Conservation (phyloP, 768 basidiomycete species). For the Rhizopogon sp. region DNA sequence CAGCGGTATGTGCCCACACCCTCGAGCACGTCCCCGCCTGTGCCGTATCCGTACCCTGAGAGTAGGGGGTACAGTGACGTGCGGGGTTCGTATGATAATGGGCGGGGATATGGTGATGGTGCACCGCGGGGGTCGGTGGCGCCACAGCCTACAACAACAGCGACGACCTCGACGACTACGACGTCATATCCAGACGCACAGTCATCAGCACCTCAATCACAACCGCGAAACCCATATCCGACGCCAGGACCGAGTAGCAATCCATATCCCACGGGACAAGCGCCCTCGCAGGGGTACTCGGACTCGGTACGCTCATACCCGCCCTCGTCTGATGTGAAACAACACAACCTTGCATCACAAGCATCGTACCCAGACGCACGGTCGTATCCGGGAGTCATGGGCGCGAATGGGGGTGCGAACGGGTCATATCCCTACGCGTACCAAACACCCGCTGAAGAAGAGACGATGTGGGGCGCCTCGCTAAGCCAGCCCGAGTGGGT, state of each 20-base stretch:
- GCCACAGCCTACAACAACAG: slow-evolving; percentile 5
- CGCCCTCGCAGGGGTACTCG: slow-evolving; percentile 3
- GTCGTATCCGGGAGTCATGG: neutral
- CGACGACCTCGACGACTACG: neutral
- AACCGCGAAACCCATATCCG: slow-evolving; percentile 24
- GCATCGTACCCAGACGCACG: neutral
- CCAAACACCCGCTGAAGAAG: slow-evolving; percentile 47
- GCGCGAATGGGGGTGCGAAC: neutral
- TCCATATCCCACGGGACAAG: slow-evolving; percentile 16
- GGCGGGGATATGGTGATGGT: neutral
- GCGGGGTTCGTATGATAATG: neutral
- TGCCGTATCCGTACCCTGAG: neutral
- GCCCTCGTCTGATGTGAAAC: neutral
- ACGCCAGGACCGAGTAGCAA: slow-evolving; percentile 9
- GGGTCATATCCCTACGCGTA: slow-evolving; percentile 29
- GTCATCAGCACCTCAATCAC: slow-evolving; percentile 1
- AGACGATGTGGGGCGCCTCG: slow-evolving; percentile 69
- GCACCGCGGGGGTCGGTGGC: neutral
- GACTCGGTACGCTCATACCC: neutral
- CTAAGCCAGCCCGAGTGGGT: slow-evolving; percentile 77
- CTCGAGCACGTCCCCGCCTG: neutral
- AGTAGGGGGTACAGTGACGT: neutral
- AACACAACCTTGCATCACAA: neutral
- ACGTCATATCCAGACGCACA: slow-evolving; percentile 4
- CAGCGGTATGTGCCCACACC: neutral